Evolutionary conservation across 164 flowering plant genomes (phyloP), one percentile per base, ranked within the genome.

Genomic region (Magnolia sinica): DNA sequence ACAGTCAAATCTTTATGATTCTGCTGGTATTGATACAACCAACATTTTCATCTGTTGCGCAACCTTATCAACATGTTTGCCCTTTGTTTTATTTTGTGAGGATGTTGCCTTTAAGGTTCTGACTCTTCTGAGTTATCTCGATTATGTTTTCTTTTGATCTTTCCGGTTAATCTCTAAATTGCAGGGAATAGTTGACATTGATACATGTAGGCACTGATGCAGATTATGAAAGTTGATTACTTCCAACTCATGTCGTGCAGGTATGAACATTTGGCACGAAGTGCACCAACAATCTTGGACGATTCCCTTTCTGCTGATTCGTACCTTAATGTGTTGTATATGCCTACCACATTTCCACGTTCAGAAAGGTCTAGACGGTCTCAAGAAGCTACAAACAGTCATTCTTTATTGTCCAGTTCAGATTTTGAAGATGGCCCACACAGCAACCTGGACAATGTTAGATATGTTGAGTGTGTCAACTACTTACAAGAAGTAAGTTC

Each of bases 221-320:
- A 37, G 50, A 13, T 6, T 16, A 11, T 70, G 73, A 70, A 70
- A 16, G 10, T 51, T 67, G 69, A 23, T 13, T 75, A 7, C 16
- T 18, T 23, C 51, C 50, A 50, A 52, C 8, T 68, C 45, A 29
- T 76, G 49, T 71, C n/a, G 11, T 83, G 65, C 86, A 95, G 99
- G 98, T 94, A 91, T 80, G 98, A 94, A 61, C 98, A 96, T 87
- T 87, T 96, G 85, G 98, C 99, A 24, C 91, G 77, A 88, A 96
- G 98, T 88, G 99, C 99, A 71, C 98, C 98, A 50, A 89, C 98
- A 69, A 95, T 96, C 75, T 86, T 94, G 85, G 99, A 96, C 84
- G 98, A 96, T 86, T 95, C 99, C 78, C 94, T 96, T 70, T 96
- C 99, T 78, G 99, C 99, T 71, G 99, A 96, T 87, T 89, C 98